Evolutionary conservation across 2,329 filamentous ascomycete species (phyloP).

Genomic region (Venturia oleaginea): DNA sequence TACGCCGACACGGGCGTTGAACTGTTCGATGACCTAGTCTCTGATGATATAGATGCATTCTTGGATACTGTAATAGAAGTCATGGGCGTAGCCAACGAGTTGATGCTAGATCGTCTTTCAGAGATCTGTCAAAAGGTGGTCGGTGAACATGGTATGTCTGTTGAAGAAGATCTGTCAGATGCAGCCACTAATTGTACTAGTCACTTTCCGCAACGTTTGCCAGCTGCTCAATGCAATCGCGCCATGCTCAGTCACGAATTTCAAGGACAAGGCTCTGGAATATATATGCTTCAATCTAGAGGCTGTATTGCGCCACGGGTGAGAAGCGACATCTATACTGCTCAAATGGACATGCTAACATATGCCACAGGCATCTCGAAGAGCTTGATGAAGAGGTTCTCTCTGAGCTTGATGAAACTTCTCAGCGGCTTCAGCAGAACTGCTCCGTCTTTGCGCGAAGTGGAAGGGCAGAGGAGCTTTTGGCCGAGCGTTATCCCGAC

Average conservation of each 20-base stretch:
- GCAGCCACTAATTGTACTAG: conserved; percentile 29
- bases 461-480: conserved; percentile 56
- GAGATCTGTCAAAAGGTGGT: conserved; percentile 82
- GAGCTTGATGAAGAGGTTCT: conserved; percentile 80
- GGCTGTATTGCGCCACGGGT: conserved; percentile 80
- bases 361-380: conserved; percentile 53
- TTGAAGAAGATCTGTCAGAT: neutral
- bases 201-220: conserved; percentile 78
- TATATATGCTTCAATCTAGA: conserved; percentile 91
- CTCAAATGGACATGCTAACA: neutral
- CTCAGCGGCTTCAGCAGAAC: conserved; percentile 67
- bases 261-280: conserved; percentile 80
- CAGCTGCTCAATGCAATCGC: conserved; percentile 78
- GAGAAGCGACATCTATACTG: conserved; percentile 16
- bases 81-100: conserved; percentile 79
- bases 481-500: conserved; percentile 57
- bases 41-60: conserved; percentile 68
- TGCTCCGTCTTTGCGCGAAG: conserved; percentile 65
- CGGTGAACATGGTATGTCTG: conserved; percentile 58
- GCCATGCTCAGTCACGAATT: conserved; percentile 70
- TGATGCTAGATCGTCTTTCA: conserved; percentile 87
- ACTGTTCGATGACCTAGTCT: conserved; percentile 69
- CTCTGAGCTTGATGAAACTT: conserved; percentile 67
- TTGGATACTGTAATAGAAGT: conserved; percentile 86
- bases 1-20: conserved; percentile 76